These are phyloP conservation scores for Lipomyces spencermartinsiae DNA, from an alignment of 805 yeast genomes.

Conservation along the genomic window DNA sequence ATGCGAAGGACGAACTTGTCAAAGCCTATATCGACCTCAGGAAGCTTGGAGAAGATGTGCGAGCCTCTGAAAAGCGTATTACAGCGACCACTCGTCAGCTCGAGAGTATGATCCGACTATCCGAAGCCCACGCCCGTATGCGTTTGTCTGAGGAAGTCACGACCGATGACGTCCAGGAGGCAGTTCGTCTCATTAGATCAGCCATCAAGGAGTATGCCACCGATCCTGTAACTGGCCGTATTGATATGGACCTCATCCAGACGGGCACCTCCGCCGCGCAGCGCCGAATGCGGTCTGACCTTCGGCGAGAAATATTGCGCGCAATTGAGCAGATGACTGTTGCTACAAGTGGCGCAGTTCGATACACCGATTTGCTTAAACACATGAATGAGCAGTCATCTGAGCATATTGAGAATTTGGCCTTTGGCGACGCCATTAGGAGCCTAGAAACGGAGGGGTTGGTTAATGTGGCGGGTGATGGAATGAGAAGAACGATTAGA, in stretches of 20 bases:
- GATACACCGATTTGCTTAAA: conserved; percentile 64
- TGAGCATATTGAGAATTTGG: conserved; percentile 70
- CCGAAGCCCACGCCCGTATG: conserved; percentile 99
- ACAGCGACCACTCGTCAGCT: conserved; percentile 98
- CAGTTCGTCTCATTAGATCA: conserved; percentile 87
- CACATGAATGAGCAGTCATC: conserved; percentile 70
- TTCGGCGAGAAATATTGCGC: conserved; percentile 64
- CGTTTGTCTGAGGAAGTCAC: conserved; percentile 75
- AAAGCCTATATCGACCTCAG: conserved; percentile 92
- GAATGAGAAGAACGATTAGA: conserved; percentile 66
- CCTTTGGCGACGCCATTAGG: conserved; percentile 69
- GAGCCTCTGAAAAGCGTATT: conserved; percentile 85
- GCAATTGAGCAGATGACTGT: conserved; percentile 51
- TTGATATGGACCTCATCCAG: conserved; percentile 96
- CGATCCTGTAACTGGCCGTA: conserved; percentile 94
- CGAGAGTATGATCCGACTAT: conserved; percentile 90
- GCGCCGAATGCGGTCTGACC: conserved; percentile 75
- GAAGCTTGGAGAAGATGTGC: conserved; percentile 87
- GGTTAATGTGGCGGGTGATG: conserved; percentile 72
- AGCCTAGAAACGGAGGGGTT: conserved; percentile 75
- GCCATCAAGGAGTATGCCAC: conserved; percentile 99
- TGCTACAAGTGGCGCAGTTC: conserved; percentile 52
- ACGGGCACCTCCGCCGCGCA: conserved; percentile 93
- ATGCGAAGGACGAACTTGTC: conserved; percentile 84
- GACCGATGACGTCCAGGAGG: conserved; percentile 84